phyloP scores from a whole-genome alignment of 768 basidiomycete genomes.

The Chalciporus chontae region DNA sequence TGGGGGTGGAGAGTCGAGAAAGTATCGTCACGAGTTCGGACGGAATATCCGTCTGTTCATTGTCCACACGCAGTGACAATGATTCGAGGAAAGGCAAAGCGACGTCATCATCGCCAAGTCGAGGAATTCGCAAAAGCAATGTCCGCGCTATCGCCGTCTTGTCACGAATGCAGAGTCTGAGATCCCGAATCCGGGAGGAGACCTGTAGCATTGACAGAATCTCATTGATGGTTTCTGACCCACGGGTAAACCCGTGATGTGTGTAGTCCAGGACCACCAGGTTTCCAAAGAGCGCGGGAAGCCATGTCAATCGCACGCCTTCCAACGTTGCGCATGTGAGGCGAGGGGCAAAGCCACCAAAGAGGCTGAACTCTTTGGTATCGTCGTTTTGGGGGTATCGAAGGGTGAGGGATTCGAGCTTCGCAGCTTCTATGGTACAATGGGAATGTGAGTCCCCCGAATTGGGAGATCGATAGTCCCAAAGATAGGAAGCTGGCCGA shows the following conservation, averaged over 20 bases:
- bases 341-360: slow-evolving; percentile 57
- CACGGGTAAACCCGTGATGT: slow-evolving; percentile 65
- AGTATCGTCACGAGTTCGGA: slow-evolving; percentile 54
- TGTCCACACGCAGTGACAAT: slow-evolving; percentile 50
- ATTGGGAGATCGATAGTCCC: slow-evolving; percentile 20
- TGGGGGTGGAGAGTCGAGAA: slow-evolving; percentile 47
- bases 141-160: slow-evolving; percentile 25
- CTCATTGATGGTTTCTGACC: slow-evolving; percentile 53
- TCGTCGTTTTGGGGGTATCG: slow-evolving; percentile 66
- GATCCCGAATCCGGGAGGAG: slow-evolving; percentile 48
- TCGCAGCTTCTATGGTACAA: slow-evolving; percentile 35
- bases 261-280: slow-evolving; percentile 66
- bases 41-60: slow-evolving; percentile 59
- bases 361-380: slow-evolving; percentile 61
- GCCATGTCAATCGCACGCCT: slow-evolving; percentile 62
- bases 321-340: slow-evolving; percentile 55
- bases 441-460: slow-evolving; percentile 4
- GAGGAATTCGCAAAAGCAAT: slow-evolving; percentile 8
- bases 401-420: slow-evolving; percentile 54
- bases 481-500: slow-evolving; percentile 26
- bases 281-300: slow-evolving; percentile 58
- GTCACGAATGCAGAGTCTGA: slow-evolving; percentile 53
- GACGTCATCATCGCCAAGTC: slow-evolving; percentile 32
- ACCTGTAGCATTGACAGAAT: slow-evolving; percentile 55
- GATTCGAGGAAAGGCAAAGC: slow-evolving; percentile 43